A percentile compares a stretch with the other conserved stretches of the same genome.
phyloP scores from a whole-genome alignment of 495 filamentous ascomycete genomes.

The Aspergillus steynii region DNA sequence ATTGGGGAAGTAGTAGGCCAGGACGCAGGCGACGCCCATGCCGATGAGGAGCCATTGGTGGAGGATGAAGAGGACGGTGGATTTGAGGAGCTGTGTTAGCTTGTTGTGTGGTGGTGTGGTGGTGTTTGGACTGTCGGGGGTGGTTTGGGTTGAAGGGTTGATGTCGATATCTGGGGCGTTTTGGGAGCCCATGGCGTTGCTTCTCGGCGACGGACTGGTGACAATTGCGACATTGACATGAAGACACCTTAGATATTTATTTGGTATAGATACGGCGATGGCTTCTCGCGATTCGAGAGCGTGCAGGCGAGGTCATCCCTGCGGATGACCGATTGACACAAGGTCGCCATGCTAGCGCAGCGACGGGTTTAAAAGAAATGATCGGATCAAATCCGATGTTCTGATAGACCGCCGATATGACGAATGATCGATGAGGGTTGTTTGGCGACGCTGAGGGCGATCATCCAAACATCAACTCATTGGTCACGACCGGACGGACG shows the following conservation, averaged over 20 bases:
- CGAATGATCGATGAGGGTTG: background rate
- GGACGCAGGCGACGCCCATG: constrained; percentile 49
- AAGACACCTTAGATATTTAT: background rate
- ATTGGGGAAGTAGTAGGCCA: constrained; percentile 55
- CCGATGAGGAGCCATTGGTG: constrained; percentile 59
- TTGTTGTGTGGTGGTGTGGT: constrained; percentile 1
- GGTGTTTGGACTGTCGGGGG: background rate
- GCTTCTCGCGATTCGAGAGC: background rate
- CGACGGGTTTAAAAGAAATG: background rate
- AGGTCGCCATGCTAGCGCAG: background rate
- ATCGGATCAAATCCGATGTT: constrained; percentile 10
- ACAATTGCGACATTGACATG: too few relatives aligned
- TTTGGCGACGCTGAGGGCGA: background rate
- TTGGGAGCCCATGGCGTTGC: background rate
- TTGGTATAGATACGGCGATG: background rate
- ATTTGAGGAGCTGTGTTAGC: constrained; percentile 19
- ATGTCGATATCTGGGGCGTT: background rate
- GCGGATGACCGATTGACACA: background rate
- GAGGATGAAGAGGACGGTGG: constrained; percentile 37
- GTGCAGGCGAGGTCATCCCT: too few relatives aligned
- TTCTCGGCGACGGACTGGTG: too few relatives aligned
- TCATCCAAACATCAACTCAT: background rate
- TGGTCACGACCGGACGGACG: background rate
- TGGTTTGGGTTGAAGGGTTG: background rate
- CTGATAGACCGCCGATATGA: constrained; percentile 4